Base-by-base conservation (phyloP, 257 asterid genomes). In the Ehretia macrophylla region DNA sequence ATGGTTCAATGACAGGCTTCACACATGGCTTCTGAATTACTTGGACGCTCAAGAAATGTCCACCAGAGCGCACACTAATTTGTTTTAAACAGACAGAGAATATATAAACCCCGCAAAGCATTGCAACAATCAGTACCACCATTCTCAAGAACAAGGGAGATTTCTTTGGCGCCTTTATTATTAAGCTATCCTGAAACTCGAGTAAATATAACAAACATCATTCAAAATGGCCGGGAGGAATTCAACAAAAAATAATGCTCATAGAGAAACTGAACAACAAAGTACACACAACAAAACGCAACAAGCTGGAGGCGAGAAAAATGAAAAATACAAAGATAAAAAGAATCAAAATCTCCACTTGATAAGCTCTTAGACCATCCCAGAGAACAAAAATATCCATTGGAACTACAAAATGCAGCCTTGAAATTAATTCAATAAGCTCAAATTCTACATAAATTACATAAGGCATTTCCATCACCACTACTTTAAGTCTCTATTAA, bases 91-190 rank as follows among this genome's bases (percentile, higher is more conserved):
- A 85, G 54, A 90, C 65, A 4, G 91, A 76, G 74, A 84, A 90
- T 62, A 87, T 78, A 57, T 79, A 90, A 35, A 90, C 80, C 52
- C 96, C 95, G 67, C 88, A 90, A 48, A 81, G 81, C 96, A 90
- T 78, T 21, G 86, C 78, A 18, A 87, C 75, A 21, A 83, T 80
- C 79, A 90, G 70, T 59, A 90, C 93, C 72, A 75, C 76, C 90
- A 79, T 81, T 73, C 97, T 78, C 72, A 77, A 67, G 61, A 72
- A 73, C 70, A 85, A 64, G 35, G 85, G 87, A 61, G 84, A 79
- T 64, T 67, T 87, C 83, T 85, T 90, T 3, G 84, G 81, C 51
- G 79, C 68, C 73, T 85, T 90, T 44, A 72, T 56, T 45, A 60
- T 58, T 42, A 77, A 76, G 78, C 78, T 70, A 56, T 79, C 91